Conservation (phyloP, 139 green algal genomes). For the Zygnema cylindricum region DNA sequence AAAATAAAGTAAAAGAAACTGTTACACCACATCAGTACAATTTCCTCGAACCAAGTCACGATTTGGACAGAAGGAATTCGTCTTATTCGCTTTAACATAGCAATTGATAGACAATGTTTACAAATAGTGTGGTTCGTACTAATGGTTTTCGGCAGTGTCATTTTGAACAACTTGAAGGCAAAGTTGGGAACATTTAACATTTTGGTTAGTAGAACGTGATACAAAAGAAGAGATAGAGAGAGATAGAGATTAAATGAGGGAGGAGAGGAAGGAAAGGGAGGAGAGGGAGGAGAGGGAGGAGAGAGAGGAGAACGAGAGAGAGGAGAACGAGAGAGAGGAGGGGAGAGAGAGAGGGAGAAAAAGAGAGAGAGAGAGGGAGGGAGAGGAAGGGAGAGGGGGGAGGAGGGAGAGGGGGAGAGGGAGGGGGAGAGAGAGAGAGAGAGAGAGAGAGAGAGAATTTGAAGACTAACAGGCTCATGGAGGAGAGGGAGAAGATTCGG, state of each 20-base stretch:
- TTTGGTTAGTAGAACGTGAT: too few species aligned
- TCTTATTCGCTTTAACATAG: too few species aligned
- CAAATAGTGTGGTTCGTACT: too few species aligned
- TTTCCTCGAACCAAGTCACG: too few species aligned
- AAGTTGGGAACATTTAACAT: too few species aligned
- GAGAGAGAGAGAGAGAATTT: background rate
- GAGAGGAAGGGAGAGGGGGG: background rate
- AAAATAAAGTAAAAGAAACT: too few species aligned
- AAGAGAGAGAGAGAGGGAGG: background rate
- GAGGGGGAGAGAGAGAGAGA: background rate
- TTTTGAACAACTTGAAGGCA: too few species aligned
- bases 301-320: background rate
- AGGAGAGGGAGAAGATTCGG: conserved; percentile 34
- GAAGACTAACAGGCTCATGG: conserved; percentile 32
- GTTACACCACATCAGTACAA: too few species aligned
- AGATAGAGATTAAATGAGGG: background rate
- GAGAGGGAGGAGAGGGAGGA: background rate
- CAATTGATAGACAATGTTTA: too few species aligned
- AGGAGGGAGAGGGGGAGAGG: background rate
- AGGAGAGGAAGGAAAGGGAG: background rate
- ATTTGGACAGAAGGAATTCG: too few species aligned
- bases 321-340: background rate
- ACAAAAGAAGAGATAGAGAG: background rate
- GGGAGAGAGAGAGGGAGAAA: background rate
- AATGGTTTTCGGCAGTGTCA: too few species aligned